Conservation (phyloP, 805 yeast species). For the Lipomyces anomalus region DNA sequence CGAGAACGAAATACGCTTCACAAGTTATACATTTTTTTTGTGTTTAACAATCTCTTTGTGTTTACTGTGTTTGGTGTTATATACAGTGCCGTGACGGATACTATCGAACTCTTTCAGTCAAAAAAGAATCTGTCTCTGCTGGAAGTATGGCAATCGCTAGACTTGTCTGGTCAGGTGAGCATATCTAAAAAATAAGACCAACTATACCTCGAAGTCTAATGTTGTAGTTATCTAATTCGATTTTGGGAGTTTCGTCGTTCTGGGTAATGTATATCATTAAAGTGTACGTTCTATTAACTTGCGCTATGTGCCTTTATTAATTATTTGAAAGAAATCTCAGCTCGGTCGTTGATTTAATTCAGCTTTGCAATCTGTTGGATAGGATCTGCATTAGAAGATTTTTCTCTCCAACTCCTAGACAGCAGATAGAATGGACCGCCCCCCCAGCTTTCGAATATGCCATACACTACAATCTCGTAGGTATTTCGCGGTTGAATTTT, state of each 20-base stretch:
- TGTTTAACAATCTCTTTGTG: conserved; percentile 36
- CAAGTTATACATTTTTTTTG: conserved; percentile 36
- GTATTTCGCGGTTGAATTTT: background rate
- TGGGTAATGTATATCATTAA: conserved; percentile 39
- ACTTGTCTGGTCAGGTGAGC: conserved; percentile 29
- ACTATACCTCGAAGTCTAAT: background rate
- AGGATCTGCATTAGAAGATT: conserved; percentile 27
- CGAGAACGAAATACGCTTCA: conserved; percentile 36
- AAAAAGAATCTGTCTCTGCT: conserved; percentile 19
- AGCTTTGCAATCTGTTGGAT: conserved; percentile 27
- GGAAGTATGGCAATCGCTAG: conserved; percentile 29
- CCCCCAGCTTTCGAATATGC: conserved; percentile 36
- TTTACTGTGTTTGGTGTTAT: conserved; percentile 37
- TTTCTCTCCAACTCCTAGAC: conserved; percentile 32
- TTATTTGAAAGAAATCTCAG: conserved; percentile 6
- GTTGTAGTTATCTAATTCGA: conserved; percentile 30
- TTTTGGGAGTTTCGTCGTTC: conserved; percentile 37
- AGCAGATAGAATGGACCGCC: conserved; percentile 29
- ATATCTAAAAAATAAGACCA: too few species aligned
- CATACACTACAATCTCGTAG: conserved; percentile 27
- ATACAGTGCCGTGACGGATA: conserved; percentile 35
- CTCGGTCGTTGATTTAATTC: conserved; percentile 31
- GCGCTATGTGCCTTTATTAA: background rate
- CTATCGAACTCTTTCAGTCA: conserved; percentile 23
- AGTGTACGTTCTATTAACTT: conserved; percentile 27